A percentile compares a stretch with the other conserved stretches of the same genome.
phyloP scores from a whole-genome alignment of 345 rosid species.

The Linum usitatissimum region DNA sequence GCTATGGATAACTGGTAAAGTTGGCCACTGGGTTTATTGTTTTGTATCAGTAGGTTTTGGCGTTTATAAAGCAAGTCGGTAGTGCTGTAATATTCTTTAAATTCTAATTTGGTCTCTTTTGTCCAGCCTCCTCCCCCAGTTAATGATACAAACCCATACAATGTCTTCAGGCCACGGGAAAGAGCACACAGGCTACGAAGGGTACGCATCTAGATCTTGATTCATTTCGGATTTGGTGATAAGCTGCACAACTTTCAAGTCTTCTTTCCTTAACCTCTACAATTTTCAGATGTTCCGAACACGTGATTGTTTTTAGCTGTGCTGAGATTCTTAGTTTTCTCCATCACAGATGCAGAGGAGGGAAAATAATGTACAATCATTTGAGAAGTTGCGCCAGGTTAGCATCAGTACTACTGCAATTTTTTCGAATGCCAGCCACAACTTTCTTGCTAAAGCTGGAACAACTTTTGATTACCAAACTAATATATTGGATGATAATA shows the following conservation, averaged over 20 bases:
- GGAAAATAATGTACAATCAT: constrained; percentile 96
- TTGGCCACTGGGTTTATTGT: neutral
- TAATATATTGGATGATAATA: neutral
- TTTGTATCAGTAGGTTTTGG: neutral
- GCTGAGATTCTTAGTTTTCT: constrained; percentile 8
- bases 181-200: constrained; percentile 97
- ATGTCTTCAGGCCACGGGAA: constrained; percentile 96
- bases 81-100: neutral
- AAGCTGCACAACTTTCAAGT: neutral
- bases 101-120: neutral
- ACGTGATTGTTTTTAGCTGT: neutral
- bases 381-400: constrained; percentile 99
- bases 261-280: neutral
- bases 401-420: constrained; percentile 8
- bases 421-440: neutral
- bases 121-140: constrained; percentile 95
- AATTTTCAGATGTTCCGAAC: constrained; percentile 1
- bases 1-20: neutral
- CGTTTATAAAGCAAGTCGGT: neutral
- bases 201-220: constrained; percentile 29
- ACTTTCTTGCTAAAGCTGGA: neutral
- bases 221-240: neutral
- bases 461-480: neutral
- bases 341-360: constrained; percentile 90
- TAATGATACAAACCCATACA: constrained; percentile 91